A percentile compares a stretch with the other conserved stretches of the same genome.
phyloP scores from a whole-genome alignment of 148 eudicot genomes.

The Dysphania ambrosioides region DNA sequence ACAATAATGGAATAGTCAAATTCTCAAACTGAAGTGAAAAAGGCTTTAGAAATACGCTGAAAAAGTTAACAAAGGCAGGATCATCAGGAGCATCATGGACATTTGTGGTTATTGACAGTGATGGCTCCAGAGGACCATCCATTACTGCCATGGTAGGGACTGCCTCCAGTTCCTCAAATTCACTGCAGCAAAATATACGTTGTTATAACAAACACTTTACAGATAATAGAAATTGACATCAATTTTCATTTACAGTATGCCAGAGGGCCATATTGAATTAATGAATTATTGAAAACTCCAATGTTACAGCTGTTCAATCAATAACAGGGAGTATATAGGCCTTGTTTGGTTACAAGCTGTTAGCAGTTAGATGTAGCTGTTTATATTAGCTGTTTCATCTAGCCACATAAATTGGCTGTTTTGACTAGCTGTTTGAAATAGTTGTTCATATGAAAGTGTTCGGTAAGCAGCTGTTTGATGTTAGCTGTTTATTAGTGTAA shows the following conservation, averaged over 20 bases:
- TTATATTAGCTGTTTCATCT: too few species aligned
- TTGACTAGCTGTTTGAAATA: too few species aligned
- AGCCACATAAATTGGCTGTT: too few species aligned
- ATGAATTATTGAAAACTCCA: too few species aligned
- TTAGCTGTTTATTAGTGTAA: too few species aligned
- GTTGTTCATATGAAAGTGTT: too few species aligned
- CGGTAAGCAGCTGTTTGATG: too few species aligned
- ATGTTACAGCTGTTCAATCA: background rate
- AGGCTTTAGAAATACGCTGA: conserved; percentile 44
- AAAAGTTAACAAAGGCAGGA: conserved; percentile 64
- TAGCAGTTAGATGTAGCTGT: too few species aligned
- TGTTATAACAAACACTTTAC: background rate
- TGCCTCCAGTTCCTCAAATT: conserved; percentile 80
- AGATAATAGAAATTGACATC: background rate
- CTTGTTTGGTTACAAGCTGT: too few species aligned
- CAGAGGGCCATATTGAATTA: too few species aligned
- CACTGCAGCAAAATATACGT: conserved; percentile 41
- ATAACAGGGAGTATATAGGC: background rate
- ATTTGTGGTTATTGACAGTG: conserved; percentile 45
- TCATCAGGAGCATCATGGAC: conserved; percentile 53
- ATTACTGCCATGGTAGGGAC: conserved; percentile 72
- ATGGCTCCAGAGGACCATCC: conserved; percentile 85
- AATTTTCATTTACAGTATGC: background rate
- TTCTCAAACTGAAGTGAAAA: background rate
- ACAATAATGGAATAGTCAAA: background rate